Evolutionary conservation across 129 eudicot species (phyloP).

Genomic region (Saposhnikovia divaricata): DNA sequence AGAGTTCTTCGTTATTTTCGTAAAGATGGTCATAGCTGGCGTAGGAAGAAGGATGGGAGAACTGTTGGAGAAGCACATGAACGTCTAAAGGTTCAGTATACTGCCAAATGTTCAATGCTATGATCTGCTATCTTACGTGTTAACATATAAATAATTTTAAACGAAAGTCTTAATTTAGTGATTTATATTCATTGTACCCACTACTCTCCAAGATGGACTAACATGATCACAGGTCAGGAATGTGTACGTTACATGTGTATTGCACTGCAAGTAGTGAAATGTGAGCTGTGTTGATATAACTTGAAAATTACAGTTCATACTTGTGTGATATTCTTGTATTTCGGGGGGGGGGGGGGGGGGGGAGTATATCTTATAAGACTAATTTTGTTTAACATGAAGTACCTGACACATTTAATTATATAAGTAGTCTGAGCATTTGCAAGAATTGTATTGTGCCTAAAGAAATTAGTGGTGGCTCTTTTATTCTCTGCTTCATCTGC

Average conservation of each 20-base stretch:
- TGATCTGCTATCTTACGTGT: neutral
- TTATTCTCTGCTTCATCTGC: neutral
- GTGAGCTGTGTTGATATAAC: too few species aligned
- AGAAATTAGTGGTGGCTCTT: neutral
- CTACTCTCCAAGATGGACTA: too few species aligned
- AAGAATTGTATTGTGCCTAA: neutral
- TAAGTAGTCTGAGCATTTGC: neutral
- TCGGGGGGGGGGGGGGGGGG: too few species aligned
- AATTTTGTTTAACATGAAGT: too few species aligned
- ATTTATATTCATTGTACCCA: too few species aligned
- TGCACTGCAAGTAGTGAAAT: too few species aligned
- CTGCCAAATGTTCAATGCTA: neutral
- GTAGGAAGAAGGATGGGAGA: slow-evolving; percentile 84
- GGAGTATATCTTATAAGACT: too few species aligned
- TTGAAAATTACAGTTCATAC: too few species aligned
- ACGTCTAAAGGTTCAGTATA: slow-evolving; percentile 64
- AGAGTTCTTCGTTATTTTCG: slow-evolving; percentile 87
- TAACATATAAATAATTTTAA: neutral
- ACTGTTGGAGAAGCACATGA: slow-evolving; percentile 97
- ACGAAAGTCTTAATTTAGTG: too few species aligned
- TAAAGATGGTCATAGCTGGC: slow-evolving; percentile 92
- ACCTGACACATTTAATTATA: neutral
- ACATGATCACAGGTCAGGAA: too few species aligned
- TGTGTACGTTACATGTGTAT: too few species aligned
- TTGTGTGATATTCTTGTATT: too few species aligned